A percentile compares a stretch with the other conserved stretches of the same genome.
Evolutionary conservation across 192 early-diverging fungal species (phyloP).

Genomic region (Coemansia brasiliensis): DNA sequence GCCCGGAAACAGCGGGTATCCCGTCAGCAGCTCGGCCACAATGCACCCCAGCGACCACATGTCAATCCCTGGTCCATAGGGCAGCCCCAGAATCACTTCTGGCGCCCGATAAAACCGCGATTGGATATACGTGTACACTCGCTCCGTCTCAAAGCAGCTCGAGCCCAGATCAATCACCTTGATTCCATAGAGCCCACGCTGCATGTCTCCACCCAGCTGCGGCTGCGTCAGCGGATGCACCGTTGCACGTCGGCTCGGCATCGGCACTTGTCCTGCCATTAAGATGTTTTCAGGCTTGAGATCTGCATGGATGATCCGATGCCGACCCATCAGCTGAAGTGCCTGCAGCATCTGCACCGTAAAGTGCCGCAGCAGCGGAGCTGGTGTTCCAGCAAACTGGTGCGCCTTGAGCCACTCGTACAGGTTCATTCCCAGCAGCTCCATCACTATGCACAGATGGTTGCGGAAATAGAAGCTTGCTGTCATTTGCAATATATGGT

Average conservation of each 20-base stretch:
- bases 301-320: constrained; percentile 92
- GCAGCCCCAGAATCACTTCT: constrained; percentile 90
- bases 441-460: constrained; percentile 93
- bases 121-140: constrained; percentile 98
- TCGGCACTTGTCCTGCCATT: constrained; percentile 65
- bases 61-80: constrained; percentile 91
- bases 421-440: constrained; percentile 90
- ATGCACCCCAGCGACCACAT: constrained; percentile 98
- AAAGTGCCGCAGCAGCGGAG: constrained; percentile 55
- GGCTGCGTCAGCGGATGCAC: constrained; percentile 41
- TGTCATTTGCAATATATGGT: constrained; percentile 84
- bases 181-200: constrained; percentile 62
- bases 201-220: constrained; percentile 41
- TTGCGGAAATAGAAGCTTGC: constrained; percentile 93
- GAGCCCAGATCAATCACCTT: constrained; percentile 99
- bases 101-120: constrained; percentile 95
- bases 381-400: constrained; percentile 77
- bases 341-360: constrained; percentile 83
- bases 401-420: constrained; percentile 97
- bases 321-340: constrained; percentile 67
- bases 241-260: constrained; percentile 39
- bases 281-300: constrained; percentile 96
- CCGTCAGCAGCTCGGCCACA: constrained; percentile 84
- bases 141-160: constrained; percentile 88
- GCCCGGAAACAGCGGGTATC: constrained; percentile 93